Conservation (phyloP, 2,329 filamentous ascomycete genomes). For the Arthrobotrys iridis region DNA sequence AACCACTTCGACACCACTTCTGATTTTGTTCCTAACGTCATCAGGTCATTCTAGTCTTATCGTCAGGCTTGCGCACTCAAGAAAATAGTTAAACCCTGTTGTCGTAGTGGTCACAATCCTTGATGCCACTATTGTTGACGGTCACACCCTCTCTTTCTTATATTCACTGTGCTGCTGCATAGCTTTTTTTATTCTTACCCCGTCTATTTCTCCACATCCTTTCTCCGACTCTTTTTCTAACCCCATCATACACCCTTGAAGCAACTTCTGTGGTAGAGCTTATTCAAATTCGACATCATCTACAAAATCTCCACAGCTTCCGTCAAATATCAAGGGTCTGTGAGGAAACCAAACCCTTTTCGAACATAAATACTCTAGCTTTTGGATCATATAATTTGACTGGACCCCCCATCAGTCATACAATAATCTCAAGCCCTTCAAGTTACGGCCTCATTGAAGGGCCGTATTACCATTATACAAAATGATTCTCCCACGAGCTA, state of each 20-base stretch:
- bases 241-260: conserved; percentile 39
- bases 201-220: conserved; percentile 49
- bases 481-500: conserved; percentile 44
- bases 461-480: neutral
- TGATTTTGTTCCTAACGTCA: conserved; percentile 30
- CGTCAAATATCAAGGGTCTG: conserved; percentile 1
- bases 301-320: neutral
- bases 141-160: conserved; percentile 29
- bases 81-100: conserved; percentile 24
- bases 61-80: conserved; percentile 35
- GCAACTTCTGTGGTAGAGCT: conserved; percentile 9
- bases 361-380: conserved; percentile 20
- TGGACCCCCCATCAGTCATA: neutral
- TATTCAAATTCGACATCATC: conserved; percentile 15
- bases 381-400: neutral
- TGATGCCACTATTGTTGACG: conserved; percentile 34
- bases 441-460: conserved; percentile 22
- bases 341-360: conserved; percentile 20
- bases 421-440: conserved; percentile 2
- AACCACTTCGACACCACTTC: conserved; percentile 25
- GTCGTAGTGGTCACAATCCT: conserved; percentile 22
- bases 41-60: conserved; percentile 54
- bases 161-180: conserved; percentile 39
- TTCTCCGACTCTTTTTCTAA: conserved; percentile 41
- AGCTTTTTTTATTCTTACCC: conserved; percentile 36